Base-by-base conservation (phyloP, 2,329 filamentous ascomycete species). In the Mollisia scopiformis region DNA sequence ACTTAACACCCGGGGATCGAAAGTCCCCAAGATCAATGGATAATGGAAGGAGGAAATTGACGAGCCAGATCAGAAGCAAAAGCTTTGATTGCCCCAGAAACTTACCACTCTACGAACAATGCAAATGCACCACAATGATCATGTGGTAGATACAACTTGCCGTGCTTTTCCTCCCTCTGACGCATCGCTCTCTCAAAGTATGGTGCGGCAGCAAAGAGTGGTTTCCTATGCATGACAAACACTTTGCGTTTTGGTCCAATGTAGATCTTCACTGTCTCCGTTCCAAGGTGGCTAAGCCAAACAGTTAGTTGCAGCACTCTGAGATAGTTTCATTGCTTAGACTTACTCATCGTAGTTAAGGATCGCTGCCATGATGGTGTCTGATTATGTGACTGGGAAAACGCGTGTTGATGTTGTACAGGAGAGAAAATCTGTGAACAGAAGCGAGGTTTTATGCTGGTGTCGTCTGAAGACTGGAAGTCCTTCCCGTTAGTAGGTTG, bases 171-270 rank as follows among this genome's bases (percentile, higher is more conserved):
- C 27, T 8, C 10, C 39, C 7, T 2, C 59, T 35, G 1, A 31
- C 19, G n/a, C 65, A 51, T 2, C n/a, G 63, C 61, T 4, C 55
- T 59, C 3, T 46, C 31, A 31, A 69, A 67, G 39, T 50, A 69
- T 1, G 49, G 30, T 3, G 64, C 65, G 2, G 37, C 52, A 10
- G 41, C 33, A 47, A 57, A 63, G 7, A 69, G 28, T 0, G 62
- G 58, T 0, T 61, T 57, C 50, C 65, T 61, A 41, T 68, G 58
- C n/a, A 69, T 35, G 13, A 25, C 21, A 37, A 64, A 66, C 3
- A 53, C 13, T 6, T 61, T 33, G 3, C 28, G 23, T 10, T 62
- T 16, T 5, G 28, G n/a, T 0, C 65, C 62, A 8, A 67, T 57
- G 52, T 55, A 27, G 11, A 68, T 47, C 3, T 30, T 62, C 2